Base-by-base conservation (phyloP, 2,329 filamentous ascomycete genomes). In the Westerdykella ornata region DNA sequence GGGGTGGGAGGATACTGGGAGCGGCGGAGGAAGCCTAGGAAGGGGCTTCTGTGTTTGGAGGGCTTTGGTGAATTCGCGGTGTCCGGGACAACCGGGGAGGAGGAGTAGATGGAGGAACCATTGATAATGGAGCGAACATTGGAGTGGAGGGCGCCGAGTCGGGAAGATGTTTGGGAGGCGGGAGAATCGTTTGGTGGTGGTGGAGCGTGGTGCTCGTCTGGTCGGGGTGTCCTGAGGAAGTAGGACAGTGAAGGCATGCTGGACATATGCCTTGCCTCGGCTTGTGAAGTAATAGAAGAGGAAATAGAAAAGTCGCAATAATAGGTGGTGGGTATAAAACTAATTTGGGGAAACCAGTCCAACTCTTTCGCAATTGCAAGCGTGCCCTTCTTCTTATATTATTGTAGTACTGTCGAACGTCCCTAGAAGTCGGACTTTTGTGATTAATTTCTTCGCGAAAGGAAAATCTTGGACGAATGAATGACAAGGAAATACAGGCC, bases 21-120 rank as follows among this genome's bases (percentile, higher is more conserved):
- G 38, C 62, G 60, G 38, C 54, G 59, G 35, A 59, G 51, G 47
- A 63, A 60, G 15, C 57, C 58, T 15, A 59, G 41, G 33, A 62
- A 60, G 2, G 60, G 59, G 15, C 57, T 47, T 45, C 65, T 66
- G 11, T 62, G 62, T 14, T 60, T 26, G 22, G 22, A 26, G 22
- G 22, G 22, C 7, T 26, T 26, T 26, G 22, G 22, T 7, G 22
- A 26, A 11, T 7, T 65, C 30, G 50, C 51, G 36, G 55, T 49
- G 43, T 50, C 52, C 18, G 54, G 49, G 11, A 49, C 47, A 16
- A 46, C 51, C 4, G 63, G 62, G 14, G 60, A 62, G 19, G 60
- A 52, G 18, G 63, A 65, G 46, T 66, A 66, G 13, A 66, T 44
- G 1, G 63, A 66, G 29, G 61, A 65, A 8, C 62, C 62, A 38